These are phyloP conservation scores for Barnettozyma vustinii DNA, from an alignment of 805 yeast genomes.

Conservation along the genomic window DNA sequence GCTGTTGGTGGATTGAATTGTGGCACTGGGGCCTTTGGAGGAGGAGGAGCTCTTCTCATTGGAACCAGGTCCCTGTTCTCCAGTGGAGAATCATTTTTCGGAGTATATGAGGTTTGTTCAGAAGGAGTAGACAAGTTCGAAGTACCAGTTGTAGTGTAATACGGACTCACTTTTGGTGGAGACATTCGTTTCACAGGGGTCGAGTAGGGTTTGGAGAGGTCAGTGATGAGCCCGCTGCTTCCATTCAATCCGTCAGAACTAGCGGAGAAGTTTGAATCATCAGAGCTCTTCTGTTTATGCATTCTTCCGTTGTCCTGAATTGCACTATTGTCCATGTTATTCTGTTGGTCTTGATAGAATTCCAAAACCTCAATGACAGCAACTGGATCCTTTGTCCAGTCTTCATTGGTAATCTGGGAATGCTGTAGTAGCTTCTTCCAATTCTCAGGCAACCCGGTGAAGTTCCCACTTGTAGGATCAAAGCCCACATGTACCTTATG, in stretches of 20 bases:
- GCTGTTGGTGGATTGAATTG: constrained; percentile 5
- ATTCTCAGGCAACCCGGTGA: constrained; percentile 88
- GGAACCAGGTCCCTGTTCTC: constrained; percentile 35
- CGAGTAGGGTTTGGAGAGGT: constrained; percentile 37
- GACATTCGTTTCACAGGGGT: constrained; percentile 39
- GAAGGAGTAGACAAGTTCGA: background rate
- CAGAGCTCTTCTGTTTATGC: constrained; percentile 20
- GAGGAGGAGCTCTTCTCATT: constrained; percentile 52
- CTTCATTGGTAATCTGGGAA: constrained; percentile 86
- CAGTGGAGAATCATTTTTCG: constrained; percentile 2
- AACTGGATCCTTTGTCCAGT: constrained; percentile 89
- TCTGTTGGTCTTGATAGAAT: constrained; percentile 50
- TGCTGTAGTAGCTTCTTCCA: constrained; percentile 86
- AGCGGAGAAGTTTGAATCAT: constrained; percentile 20
- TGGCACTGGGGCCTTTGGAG: constrained; percentile 30
- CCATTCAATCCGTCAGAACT: constrained; percentile 19
- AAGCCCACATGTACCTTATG: constrained; percentile 89
- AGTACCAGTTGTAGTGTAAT: constrained; percentile 12
- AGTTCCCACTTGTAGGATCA: constrained; percentile 79
- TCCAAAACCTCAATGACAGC: constrained; percentile 91
- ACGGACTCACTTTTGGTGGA: constrained; percentile 31
- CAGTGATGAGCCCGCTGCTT: constrained; percentile 30
- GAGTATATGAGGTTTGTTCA: background rate
- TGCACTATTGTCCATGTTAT: constrained; percentile 8
- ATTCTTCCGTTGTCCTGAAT: background rate